Evolutionary conservation across 441 rosid species (phyloP).

Genomic region (Cnidoscolus chayamansa): DNA sequence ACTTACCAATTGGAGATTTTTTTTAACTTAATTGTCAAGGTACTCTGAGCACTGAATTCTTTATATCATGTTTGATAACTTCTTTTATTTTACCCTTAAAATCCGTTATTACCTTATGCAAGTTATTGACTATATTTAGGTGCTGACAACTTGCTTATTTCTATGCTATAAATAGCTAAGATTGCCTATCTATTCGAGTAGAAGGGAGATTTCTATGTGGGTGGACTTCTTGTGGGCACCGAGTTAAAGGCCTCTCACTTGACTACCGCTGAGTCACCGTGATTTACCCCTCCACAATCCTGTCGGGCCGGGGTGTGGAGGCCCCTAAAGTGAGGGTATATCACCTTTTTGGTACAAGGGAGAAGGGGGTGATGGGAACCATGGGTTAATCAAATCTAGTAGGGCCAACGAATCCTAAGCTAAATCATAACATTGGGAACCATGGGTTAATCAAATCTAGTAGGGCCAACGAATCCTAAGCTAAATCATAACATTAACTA

Average conservation of each 20-base stretch:
- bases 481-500: neutral
- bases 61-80: neutral
- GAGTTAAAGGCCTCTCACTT: no score
- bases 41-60: conserved; percentile 20
- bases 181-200: neutral
- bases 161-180: neutral
- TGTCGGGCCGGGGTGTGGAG: no score
- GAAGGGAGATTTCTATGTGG: no score
- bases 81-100: no score
- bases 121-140: no score
- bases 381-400: neutral
- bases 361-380: neutral
- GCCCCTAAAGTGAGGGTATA: no score
- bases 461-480: neutral
- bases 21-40: conserved; percentile 79
- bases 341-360: no score
- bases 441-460: neutral
- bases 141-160: no score
- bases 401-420: neutral
- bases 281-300: no score
- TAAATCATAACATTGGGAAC: neutral
- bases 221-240: no score
- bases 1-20: conserved; percentile 71
- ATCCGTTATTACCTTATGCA: no score
- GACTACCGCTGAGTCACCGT: no score